Base-by-base conservation (phyloP, 352 stramenopile species). In the Thalassiosira sp. region DNA sequence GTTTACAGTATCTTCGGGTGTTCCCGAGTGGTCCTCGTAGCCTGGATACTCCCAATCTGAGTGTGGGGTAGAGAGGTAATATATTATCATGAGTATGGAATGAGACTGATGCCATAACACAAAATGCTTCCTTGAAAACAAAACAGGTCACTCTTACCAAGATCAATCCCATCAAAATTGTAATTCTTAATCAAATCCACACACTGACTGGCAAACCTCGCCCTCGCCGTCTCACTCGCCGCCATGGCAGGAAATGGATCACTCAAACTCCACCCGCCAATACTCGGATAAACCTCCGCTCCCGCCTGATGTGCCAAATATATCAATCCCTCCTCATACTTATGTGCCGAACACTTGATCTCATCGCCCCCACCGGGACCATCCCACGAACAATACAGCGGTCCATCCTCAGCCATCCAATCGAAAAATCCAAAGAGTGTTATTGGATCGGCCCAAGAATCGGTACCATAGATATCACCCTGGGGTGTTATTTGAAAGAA, bases 131-230 rank as follows among this genome's bases (percentile, higher is more conserved):
- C 10, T 6, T 22, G 0, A n/a, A 3, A 0, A 59, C 5, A 59
- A 24, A 42, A 22, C 11, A 56, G n/a, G 13, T 18, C 37, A 42
- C 28, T 33, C 58, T 63, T 58, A 60, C 68, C 68, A 52, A 72
- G 51, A 64, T 70, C 59, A 33, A 70, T 59, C 3, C 68, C 68
- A 71, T 76, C 46, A 45, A 76, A 76, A 33, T 37, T 20, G 40
- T 76, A 76, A n/a, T 56, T 35, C 22, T 33, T 13, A 58, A 68
- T 58, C 11, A 77, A 40, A 10, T 49, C 22, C 1, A 61, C 51
- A 42, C 68, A 77, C 1, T 71, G 53, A 16, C 56, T 40, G 27
- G 68, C 68, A 52, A 77, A 77, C 2, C 16, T 46, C 10, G 37
- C 49, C 11, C 68, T 18, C 25, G 5, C 16, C 3, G 5, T 22